Percentiles rank a stretch among this genome's conserved stretches.
These are phyloP conservation scores for Zasmidium citrigriseum DNA, from an alignment of 2,329 filamentous ascomycete species.

Conservation along the genomic window DNA sequence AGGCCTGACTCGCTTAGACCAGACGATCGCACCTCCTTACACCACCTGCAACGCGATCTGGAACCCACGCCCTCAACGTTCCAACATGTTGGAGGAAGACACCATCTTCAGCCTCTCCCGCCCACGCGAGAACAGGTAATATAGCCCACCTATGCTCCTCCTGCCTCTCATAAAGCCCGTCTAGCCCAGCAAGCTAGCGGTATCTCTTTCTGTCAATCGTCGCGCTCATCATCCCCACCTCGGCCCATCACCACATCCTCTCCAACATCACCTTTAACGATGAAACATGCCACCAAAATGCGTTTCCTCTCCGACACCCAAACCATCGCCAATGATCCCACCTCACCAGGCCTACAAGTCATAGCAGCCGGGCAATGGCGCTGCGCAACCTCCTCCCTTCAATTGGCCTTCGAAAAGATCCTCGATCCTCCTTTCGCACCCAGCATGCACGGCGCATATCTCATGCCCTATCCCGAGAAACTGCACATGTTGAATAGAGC, in stretches of 20 bases:
- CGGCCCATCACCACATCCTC: not conserved
- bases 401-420: conserved; percentile 3
- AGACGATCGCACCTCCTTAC: not conserved
- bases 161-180: no score
- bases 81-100: not conserved
- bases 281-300: not conserved
- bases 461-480: conserved; percentile 1
- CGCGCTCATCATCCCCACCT: not conserved
- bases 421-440: conserved; percentile 4
- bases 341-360: conserved; percentile 3
- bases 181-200: not conserved
- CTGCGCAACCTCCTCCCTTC: conserved; percentile 8
- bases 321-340: not conserved
- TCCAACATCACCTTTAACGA: not conserved
- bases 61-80: not conserved
- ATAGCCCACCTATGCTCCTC: no score
- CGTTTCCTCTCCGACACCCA: conserved; percentile 5
- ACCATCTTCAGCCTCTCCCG: not conserved
- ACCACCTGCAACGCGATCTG: not conserved
- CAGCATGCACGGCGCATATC: conserved; percentile 5
- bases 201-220: not conserved
- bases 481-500: not conserved
- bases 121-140: not conserved
- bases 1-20: not conserved
- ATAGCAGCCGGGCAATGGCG: conserved; percentile 5